Percentiles rank a stretch among this genome's conserved stretches.
These are phyloP conservation scores for Kluyveromyces dobzhanskii DNA, from an alignment of 805 yeast species.

Conservation along the genomic window DNA sequence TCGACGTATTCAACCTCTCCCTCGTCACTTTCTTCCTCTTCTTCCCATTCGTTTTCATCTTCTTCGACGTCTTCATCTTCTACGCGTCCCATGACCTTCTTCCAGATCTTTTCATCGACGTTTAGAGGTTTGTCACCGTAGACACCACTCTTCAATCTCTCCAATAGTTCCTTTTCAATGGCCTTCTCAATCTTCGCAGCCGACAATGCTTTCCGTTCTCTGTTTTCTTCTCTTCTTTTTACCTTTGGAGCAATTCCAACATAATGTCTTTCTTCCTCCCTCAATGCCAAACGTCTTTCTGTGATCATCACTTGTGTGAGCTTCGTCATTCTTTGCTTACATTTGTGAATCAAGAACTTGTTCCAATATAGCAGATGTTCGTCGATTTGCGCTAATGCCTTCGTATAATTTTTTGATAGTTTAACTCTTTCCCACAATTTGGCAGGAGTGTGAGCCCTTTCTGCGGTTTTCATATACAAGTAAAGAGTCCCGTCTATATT, in stretches of 20 bases:
- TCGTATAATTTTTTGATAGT: constrained; percentile 79
- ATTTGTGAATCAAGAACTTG: constrained; percentile 79
- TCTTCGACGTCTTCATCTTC: constrained; percentile 56
- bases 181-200: constrained; percentile 97
- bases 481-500: constrained; percentile 72
- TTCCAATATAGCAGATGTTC: constrained; percentile 88
- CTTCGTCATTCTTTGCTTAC: constrained; percentile 92
- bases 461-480: constrained; percentile 93
- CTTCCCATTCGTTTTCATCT: constrained; percentile 41
- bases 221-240: constrained; percentile 83
- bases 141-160: constrained; percentile 93
- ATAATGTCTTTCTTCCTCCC: constrained; percentile 86
- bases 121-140: constrained; percentile 97
- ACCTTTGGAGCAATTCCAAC: constrained; percentile 93
- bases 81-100: constrained; percentile 78
- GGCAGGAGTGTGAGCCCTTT: constrained; percentile 92
- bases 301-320: constrained; percentile 92
- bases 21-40: constrained; percentile 46
- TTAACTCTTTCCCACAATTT: constrained; percentile 93
- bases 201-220: constrained; percentile 93
- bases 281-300: constrained; percentile 84
- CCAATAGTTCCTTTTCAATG: constrained; percentile 90
- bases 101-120: constrained; percentile 94
- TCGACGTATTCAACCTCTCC: constrained; percentile 85
- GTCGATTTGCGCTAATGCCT: constrained; percentile 84